phyloP scores from a whole-genome alignment of 23 red algal genomes.

The Cyanidioschyzon merolae region DNA sequence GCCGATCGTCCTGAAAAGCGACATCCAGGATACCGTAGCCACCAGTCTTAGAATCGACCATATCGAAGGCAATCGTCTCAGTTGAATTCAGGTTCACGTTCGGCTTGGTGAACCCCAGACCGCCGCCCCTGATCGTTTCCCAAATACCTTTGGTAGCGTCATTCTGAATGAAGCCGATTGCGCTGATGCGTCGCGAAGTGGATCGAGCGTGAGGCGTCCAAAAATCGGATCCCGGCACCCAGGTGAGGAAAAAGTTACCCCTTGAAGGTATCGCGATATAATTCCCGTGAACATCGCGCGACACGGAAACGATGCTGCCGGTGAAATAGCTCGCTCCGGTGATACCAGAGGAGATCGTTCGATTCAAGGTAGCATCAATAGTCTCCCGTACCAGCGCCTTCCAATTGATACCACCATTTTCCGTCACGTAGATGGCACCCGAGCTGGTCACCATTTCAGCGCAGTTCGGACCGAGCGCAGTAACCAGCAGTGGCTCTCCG shows the following conservation, averaged over 20 bases:
- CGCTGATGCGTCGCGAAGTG: slow-evolving; percentile 66
- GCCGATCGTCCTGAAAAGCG: slow-evolving; percentile 32
- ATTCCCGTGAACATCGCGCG: slow-evolving; percentile 52
- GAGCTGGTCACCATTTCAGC: slow-evolving; percentile 92
- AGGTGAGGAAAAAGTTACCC: slow-evolving; percentile 99
- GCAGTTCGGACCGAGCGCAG: slow-evolving; percentile 46
- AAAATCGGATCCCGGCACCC: slow-evolving; percentile 87
- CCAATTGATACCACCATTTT: slow-evolving; percentile 88
- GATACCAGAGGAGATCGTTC: slow-evolving; percentile 75
- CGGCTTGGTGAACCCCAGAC: slow-evolving; percentile 44
- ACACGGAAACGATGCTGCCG: slow-evolving; percentile 70
- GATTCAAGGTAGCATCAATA: slow-evolving; percentile 93
- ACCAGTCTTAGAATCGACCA: slow-evolving; percentile 72
- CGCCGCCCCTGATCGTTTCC: slow-evolving; percentile 75
- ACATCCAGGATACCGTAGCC: slow-evolving; percentile 95
- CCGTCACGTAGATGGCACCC: slow-evolving; percentile 79
- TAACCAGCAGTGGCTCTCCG: slow-evolving; percentile 72
- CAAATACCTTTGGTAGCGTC: slow-evolving; percentile 79
- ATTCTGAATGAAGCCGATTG: slow-evolving; percentile 80
- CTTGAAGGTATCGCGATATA: slow-evolving; percentile 84
- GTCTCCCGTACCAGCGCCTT: slow-evolving; percentile 88
- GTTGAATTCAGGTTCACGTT: slow-evolving; percentile 45
- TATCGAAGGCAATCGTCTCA: slow-evolving; percentile 58
- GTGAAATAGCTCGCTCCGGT: slow-evolving; percentile 88
- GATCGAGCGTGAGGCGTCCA: slow-evolving; percentile 87